Base-by-base conservation (phyloP, 2,329 filamentous ascomycete species). In the Cladosporium colombiae region DNA sequence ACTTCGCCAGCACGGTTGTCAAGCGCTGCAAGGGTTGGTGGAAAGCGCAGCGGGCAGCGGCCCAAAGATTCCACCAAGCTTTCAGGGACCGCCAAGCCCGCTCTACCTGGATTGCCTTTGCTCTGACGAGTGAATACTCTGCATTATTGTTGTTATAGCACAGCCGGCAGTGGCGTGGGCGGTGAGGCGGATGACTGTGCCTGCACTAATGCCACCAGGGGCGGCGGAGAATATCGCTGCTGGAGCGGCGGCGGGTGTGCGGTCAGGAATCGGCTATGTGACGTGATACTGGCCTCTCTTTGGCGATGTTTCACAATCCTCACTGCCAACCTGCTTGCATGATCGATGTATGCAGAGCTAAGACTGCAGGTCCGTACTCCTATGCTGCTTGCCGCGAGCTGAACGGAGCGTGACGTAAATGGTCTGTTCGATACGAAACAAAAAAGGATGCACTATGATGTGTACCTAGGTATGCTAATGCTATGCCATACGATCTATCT, bases 391-490 rank as follows among this genome's bases (percentile, higher is more conserved):
- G 21, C 55, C 7, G 53, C 18, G 27, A 57, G 29, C 23, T 29
- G 50, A 53, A 18, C 25, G 25, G 50, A 53, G 18, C 55, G n/a
- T 57, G 11, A 37, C 55, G 13, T 21, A 37, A 23, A 37, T 14
- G 14, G 18, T n/a, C 10, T n/a, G 29, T 16, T 27, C 27, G n/a
- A 55, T n/a, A n/a, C 18, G 27, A 44, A 29, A n/a, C 27, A 29
- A 53, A 31, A 5, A 23, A n/a, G n/a, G 8, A 18, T 27, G 35
- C 56, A 29, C 25, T 21, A 21, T 13, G 23, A 25, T 59, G 25
- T 40, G 23, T 40, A n/a, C n/a, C n/a, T n/a, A n/a, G n/a, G n/a
- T n/a, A 58, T 59, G 56, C 56, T 59, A 14, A 60, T 60, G 37
- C 57, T 60, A 49, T 60, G 57, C 52, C 52, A 21, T 31, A 8